Percentiles rank a stretch among this genome's conserved stretches.
Evolutionary conservation across 345 rosid species (phyloP).

Genomic region (Moricandia arvensis): DNA sequence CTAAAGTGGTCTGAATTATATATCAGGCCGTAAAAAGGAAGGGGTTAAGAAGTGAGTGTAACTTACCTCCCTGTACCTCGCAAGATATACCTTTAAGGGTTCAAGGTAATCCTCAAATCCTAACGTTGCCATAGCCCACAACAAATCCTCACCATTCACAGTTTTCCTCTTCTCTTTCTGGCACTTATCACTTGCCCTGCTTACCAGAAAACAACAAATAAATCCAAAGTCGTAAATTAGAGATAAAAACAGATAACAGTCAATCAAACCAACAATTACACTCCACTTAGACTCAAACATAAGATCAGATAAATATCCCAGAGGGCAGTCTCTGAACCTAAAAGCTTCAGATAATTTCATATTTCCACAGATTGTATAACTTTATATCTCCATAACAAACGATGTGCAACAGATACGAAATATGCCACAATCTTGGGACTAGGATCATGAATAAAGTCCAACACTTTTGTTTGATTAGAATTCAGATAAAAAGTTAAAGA

Average conservation of each 20-base stretch:
- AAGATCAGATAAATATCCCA: neutral
- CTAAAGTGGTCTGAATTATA: neutral
- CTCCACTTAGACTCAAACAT: neutral
- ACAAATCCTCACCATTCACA: constrained; percentile 71
- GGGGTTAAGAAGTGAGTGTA: neutral
- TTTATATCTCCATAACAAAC: neutral
- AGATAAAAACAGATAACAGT: neutral
- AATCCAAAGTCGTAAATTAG: neutral
- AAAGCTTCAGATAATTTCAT: neutral
- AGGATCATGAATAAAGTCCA: neutral
- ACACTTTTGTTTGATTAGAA: neutral
- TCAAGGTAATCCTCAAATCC: constrained; percentile 75
- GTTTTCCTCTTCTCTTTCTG: constrained; percentile 77
- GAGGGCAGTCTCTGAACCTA: neutral
- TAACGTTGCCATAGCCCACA: constrained; percentile 80
- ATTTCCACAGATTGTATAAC: neutral
- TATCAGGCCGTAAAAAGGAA: neutral
- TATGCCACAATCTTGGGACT: neutral
- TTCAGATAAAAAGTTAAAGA: neutral
- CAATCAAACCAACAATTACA: neutral
- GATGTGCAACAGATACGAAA: neutral
- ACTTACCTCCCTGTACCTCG: constrained; percentile 64
- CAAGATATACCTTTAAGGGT: constrained; percentile 59
- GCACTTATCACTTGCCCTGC: constrained; percentile 73
- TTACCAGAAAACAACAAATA: neutral